A percentile compares a stretch with the other conserved stretches of the same genome.
Conservation (phyloP, 257 asterid genomes). For the Solanum tarijense region DNA sequence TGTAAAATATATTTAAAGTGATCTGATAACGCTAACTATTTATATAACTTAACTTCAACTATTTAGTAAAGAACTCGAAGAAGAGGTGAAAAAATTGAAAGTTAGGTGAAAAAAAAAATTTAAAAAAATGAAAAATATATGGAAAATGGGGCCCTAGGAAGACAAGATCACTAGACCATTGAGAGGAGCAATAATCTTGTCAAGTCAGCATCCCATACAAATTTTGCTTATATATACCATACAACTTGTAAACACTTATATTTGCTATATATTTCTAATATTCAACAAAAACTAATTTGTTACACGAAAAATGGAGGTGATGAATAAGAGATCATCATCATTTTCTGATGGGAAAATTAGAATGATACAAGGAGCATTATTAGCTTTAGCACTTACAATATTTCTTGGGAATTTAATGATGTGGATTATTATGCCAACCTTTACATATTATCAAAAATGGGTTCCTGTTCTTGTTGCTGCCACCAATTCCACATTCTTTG, state of each 20-base stretch:
- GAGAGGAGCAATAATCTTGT: conserved; percentile 28
- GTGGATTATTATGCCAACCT: conserved; percentile 98
- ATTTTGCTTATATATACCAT: neutral
- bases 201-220: conserved; percentile 12
- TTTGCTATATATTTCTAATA: neutral
- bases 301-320: neutral
- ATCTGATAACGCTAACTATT: neutral
- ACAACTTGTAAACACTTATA: neutral
- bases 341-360: conserved; percentile 13
- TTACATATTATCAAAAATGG: conserved; percentile 76
- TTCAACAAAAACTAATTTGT: neutral
- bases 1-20: neutral
- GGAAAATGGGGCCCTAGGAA: neutral
- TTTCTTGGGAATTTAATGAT: conserved; percentile 92
- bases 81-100: neutral
- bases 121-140: neutral
- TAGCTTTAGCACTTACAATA: conserved; percentile 42
- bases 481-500: conserved; percentile 79
- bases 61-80: no score
- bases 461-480: conserved; percentile 54
- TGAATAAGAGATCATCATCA: neutral
- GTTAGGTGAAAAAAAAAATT: neutral
- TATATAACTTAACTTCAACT: neutral
- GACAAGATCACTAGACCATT: conserved; percentile 31
- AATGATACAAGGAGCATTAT: conserved; percentile 39